phyloP scores from a whole-genome alignment of 169 alveolate genomes.

The Plasmodium inui region DNA sequence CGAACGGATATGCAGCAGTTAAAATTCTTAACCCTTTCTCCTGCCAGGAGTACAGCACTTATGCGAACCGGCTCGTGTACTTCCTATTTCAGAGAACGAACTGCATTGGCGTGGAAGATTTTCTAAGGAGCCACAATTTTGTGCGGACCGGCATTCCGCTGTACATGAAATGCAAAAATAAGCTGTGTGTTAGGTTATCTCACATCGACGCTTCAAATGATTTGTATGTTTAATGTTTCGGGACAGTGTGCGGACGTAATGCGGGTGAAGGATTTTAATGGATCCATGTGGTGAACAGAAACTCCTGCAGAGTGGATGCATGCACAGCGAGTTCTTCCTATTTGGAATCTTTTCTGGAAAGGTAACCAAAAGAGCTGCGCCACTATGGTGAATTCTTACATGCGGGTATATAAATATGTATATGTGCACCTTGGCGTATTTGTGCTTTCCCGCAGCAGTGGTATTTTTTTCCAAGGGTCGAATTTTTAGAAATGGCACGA shows the following conservation, averaged over 20 bases:
- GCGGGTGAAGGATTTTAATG: not conserved
- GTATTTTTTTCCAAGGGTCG: not conserved
- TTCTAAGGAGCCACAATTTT: constrained; percentile 32
- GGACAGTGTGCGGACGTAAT: not conserved
- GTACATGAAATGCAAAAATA: constrained; percentile 71
- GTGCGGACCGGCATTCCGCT: constrained; percentile 22
- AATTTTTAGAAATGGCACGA: not conserved
- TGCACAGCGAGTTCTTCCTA: not conserved
- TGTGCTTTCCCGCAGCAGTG: not conserved
- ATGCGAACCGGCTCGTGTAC: constrained; percentile 45
- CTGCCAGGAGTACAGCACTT: constrained; percentile 66
- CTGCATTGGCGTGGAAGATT: constrained; percentile 13
- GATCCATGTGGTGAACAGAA: not conserved
- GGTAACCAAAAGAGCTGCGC: not conserved
- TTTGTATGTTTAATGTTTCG: constrained; percentile 22
- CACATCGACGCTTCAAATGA: constrained; percentile 62
- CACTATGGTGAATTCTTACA: not conserved
- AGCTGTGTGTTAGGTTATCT: constrained; percentile 66
- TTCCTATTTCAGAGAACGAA: constrained; percentile 69
- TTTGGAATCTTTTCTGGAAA: not conserved
- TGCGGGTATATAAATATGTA: not conserved
- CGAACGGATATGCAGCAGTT: constrained; percentile 69
- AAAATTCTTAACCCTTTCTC: constrained; percentile 45
- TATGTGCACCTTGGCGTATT: not conserved
- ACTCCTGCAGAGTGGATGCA: not conserved